Evolutionary conservation across 306 rosid genomes (phyloP).

Genomic region (Glycyrrhiza uralensis): DNA sequence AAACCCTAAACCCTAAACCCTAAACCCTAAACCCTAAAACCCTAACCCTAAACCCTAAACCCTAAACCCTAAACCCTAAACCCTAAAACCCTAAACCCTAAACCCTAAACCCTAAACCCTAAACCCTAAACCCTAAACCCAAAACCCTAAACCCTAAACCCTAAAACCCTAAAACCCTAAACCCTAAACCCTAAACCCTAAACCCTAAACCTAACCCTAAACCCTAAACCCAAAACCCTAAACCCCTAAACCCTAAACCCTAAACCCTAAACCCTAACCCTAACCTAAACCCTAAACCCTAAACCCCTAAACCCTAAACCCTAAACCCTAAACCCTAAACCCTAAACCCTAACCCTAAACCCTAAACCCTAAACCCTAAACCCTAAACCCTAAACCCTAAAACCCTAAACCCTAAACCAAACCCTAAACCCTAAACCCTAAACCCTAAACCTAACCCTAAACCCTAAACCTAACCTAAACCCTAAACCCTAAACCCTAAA

Average conservation of each 20-base stretch:
- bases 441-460: not conserved
- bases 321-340: not conserved
- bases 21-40: not conserved
- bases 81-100: not conserved
- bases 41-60: not conserved
- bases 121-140: slow-evolving; percentile 14
- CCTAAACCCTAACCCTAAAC: slow-evolving; percentile 8
- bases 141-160: slow-evolving; percentile 11
- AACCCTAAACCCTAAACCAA: slow-evolving; percentile 21
- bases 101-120: slow-evolving; percentile 28
- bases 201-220: slow-evolving; percentile 4
- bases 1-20: not conserved
- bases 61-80: not conserved
- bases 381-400: slow-evolving; percentile 14
- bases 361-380: not conserved
- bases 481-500: slow-evolving; percentile 6
- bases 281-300: not conserved
- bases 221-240: not conserved
- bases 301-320: not conserved
- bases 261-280: slow-evolving; percentile 11
- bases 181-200: not conserved
- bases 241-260: slow-evolving; percentile 10
- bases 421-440: slow-evolving; percentile 18
- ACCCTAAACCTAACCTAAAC: not conserved
- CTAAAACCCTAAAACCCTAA: not conserved